Percentiles rank a stretch among this genome's conserved stretches.
These are phyloP conservation scores for Penicillium sp. DNA, from an alignment of 2,329 filamentous ascomycete genomes.

Conservation along the genomic window DNA sequence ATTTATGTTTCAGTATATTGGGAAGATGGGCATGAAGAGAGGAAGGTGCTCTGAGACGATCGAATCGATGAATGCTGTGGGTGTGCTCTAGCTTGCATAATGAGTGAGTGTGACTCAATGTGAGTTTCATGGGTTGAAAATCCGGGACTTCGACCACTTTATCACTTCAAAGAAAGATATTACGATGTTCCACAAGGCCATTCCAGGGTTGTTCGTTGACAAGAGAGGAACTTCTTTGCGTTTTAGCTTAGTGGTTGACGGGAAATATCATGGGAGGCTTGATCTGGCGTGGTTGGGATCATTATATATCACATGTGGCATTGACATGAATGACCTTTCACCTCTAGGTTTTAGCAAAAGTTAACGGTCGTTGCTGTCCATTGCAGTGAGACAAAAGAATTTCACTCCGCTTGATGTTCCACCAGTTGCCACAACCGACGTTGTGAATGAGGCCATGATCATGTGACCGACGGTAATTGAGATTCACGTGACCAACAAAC, in stretches of 20 bases:
- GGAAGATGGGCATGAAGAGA: constrained; percentile 28
- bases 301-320: too few relatives aligned
- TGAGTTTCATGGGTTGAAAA: constrained; percentile 23
- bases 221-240: too few relatives aligned
- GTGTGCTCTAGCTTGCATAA: constrained; percentile 28
- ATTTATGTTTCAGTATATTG: constrained; percentile 23
- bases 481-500: constrained; percentile 11
- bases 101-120: constrained; percentile 23
- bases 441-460: neutral
- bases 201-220: too few relatives aligned
- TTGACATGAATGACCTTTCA: too few relatives aligned
- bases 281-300: too few relatives aligned
- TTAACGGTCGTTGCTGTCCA: too few relatives aligned
- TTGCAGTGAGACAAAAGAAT: neutral
- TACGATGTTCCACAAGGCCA: neutral
- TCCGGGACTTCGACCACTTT: constrained; percentile 8
- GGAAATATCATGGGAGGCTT: too few relatives aligned
- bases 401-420: neutral
- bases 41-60: constrained; percentile 30
- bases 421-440: neutral
- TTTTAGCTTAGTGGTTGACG: too few relatives aligned
- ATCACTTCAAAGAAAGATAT: neutral
- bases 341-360: too few relatives aligned
- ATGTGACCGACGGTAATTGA: neutral
- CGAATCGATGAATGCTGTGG: constrained; percentile 34